Base-by-base conservation (phyloP, 2,329 filamentous ascomycete genomes). In the Hawksworthiomyces lignivorus region DNA sequence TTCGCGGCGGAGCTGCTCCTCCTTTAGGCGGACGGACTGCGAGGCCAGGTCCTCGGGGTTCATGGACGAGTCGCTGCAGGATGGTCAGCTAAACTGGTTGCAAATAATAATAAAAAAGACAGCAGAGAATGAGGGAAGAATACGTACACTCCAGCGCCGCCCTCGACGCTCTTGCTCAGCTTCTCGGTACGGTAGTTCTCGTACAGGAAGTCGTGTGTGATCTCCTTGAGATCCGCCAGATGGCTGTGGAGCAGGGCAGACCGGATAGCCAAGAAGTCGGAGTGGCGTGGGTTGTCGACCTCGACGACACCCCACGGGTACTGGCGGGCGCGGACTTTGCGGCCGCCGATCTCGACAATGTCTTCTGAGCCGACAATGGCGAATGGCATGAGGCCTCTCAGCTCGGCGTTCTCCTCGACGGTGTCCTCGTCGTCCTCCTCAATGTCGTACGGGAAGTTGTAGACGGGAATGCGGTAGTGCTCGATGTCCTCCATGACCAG, bases 181-280 rank as follows among this genome's bases (percentile, higher is more conserved):
- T 97, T 97, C 85, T 98, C 92, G 60, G 92, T 98, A 87, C 92
- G 88, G 78, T 98, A 98, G 72, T 98, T 98, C 67, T 98, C 92
- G 71, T 98, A 98, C 51, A 98, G 73, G 82, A 98, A 98, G 68
- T 98, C 92, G 67, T 98, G 92, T 39, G 92, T 98, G 62, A 98
- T 98, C 68, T 98, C 92, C 81, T 98, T 98, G 58, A 98, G 72
- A 65, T 98, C 92, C 48, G 92, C 92, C 61, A 98, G 72, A 73
- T 98, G 92, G 69, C 88, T 96, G 76, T 98, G 92, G 49, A 98
- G 78, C 44, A 98, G 82, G 43, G 92, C 92, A 46, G 89, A 96
- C 62, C 92, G 84, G 61, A 98, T 95, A 51, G 92, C 92, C 53
- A 98, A 72, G 75, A 98, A 98, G 67, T 98, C 92, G 36, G 89